Evolutionary conservation across 176 grass and related monocot genomes (phyloP), one percentile per base, ranked within the genome.

Genomic region (Musa acuminata): DNA sequence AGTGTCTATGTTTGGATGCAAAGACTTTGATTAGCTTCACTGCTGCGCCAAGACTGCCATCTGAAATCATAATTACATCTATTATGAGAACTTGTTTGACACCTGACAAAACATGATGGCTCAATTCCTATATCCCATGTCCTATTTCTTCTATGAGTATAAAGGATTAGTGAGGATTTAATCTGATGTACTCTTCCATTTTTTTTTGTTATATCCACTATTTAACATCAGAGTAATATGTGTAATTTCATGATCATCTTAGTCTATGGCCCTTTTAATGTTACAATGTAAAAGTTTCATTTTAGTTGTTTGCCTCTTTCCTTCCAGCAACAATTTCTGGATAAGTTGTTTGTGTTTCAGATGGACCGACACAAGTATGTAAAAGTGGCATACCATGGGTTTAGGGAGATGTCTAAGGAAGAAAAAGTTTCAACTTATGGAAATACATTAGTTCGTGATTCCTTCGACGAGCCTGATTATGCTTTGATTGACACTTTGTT

Each of bases 361-460:
- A 98, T 98, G 95, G 95, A 98, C 65, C 80, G 95, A 59, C 95
- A 98, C 90, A 98, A 98, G 80, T 98, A 98, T 87, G 95, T 98
- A 23, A 98, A 98, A 80, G 88, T 98, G 79, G 95, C 95, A 77
- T 98, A 98, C 72, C 95, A 98, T 80, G 95, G 95, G 52, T 98
- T 98, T 75, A 89, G 67, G 81, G 95, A 98, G 76, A 82, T 98
- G 80, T 80, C 88, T 6, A 98, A 98, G 77, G 90, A 98, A 83
- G 82, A 94, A 76, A 98, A 98, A 91, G 78, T 87, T 83, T 80
- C 84, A 77, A 88, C 86, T 74, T 98, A 98, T 50, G 95, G 95
- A 84, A 98, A 82, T 80, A 91, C 95, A 60, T 84, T 98, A 69
- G 85, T 87, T 81, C 83, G 90, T 51, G 88, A 98, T 83, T 98